These are phyloP conservation scores for Posidonia oceanica DNA, from an alignment of 116 monocot species.

Conservation along the genomic window DNA sequence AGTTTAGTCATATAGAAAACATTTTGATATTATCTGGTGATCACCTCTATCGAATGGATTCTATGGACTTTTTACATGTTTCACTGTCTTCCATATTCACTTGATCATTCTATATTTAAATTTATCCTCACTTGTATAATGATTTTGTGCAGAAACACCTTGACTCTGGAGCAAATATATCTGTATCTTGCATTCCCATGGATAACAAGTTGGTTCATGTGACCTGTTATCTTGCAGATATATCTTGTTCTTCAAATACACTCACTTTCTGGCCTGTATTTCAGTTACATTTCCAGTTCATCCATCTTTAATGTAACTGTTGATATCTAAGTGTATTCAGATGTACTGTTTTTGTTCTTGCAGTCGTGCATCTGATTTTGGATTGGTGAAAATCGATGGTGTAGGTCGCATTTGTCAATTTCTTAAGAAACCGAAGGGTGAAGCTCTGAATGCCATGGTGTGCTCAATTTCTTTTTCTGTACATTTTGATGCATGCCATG, in stretches of 20 bases:
- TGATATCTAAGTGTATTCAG: not conserved
- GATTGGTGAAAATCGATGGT: slow-evolving; percentile 57
- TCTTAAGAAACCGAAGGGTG: slow-evolving; percentile 63
- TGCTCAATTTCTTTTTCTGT: not conserved
- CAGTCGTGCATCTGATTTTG: slow-evolving; percentile 66
- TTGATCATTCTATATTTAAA: not conserved
- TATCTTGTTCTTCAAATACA: too few species aligned
- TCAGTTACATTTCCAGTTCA: too few species aligned
- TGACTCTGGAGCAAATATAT: slow-evolving; percentile 53
- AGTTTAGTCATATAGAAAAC: slow-evolving; percentile 42
- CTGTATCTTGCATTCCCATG: slow-evolving; percentile 63
- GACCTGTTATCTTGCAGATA: too few species aligned
- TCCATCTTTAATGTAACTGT: too few species aligned
- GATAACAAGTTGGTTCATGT: slow-evolving; percentile 41
- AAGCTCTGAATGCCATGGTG: slow-evolving; percentile 50
- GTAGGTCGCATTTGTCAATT: slow-evolving; percentile 46
- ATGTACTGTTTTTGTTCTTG: not conserved
- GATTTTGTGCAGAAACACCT: slow-evolving; percentile 48
- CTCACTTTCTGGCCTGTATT: too few species aligned
- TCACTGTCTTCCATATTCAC: not conserved
- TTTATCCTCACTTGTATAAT: not conserved
- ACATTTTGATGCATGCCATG: too few species aligned
- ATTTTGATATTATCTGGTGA: slow-evolving; percentile 66
- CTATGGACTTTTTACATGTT: slow-evolving; percentile 75
- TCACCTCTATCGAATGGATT: slow-evolving; percentile 74